Percentiles rank a stretch among this genome's conserved stretches.
Evolutionary conservation across 768 basidiomycete genomes (phyloP).

Genomic region (Mrakia blollopis): DNA sequence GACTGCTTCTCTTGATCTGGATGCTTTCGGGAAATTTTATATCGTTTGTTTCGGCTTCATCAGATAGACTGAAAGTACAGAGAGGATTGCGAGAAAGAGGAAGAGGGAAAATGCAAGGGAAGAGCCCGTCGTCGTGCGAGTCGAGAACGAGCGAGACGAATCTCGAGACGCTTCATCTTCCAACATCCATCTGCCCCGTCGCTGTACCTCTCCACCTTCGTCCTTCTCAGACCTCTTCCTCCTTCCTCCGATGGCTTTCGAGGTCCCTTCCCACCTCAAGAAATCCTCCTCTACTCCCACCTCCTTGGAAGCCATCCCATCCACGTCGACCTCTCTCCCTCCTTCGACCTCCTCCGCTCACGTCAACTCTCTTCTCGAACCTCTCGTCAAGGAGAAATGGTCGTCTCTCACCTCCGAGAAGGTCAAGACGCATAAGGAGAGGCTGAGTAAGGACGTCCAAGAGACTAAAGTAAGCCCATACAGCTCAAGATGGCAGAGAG

Average conservation of each 20-base stretch:
- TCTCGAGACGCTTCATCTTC: background rate
- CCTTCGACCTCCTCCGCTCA: conserved; percentile 13
- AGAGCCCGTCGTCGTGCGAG: too few relatives aligned
- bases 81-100: too few relatives aligned
- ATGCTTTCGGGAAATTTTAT: too few relatives aligned
- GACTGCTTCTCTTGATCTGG: too few relatives aligned
- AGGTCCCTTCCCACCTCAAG: conserved; percentile 28
- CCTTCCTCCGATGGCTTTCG: conserved; percentile 23
- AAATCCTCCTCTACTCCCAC: background rate
- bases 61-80: too few relatives aligned
- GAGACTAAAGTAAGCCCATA: conserved; percentile 17
- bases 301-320: background rate
- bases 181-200: background rate
- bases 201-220: background rate
- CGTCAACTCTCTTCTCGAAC: conserved; percentile 17
- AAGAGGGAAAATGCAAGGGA: too few relatives aligned
- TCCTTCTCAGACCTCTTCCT: background rate
- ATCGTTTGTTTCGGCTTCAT: too few relatives aligned
- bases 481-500: background rate
- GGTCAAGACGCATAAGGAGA: conserved; percentile 1
- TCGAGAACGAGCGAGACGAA: too few relatives aligned
- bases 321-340: background rate
- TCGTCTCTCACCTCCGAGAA: conserved; percentile 5
- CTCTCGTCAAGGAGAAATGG: conserved; percentile 17
- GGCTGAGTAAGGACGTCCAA: conserved; percentile 13